A percentile compares a stretch with the other conserved stretches of the same genome.
These are phyloP conservation scores for Dimocarpus longan DNA, from an alignment of 345 rosid species.

Conservation along the genomic window DNA sequence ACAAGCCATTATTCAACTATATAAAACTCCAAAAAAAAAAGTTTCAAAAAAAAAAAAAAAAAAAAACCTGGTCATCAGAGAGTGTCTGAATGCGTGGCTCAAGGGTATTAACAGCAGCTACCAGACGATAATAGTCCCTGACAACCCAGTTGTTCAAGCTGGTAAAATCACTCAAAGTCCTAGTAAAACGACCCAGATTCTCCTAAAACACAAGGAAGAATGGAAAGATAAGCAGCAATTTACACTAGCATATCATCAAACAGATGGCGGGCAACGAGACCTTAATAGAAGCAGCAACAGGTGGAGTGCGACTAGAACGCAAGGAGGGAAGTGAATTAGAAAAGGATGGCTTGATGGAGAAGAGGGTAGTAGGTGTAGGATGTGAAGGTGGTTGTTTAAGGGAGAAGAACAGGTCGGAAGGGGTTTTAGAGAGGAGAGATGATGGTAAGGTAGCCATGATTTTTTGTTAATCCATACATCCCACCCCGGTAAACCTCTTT, in stretches of 20 bases:
- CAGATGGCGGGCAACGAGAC: constrained; percentile 44
- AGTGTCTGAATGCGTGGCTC: constrained; percentile 61
- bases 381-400: constrained; percentile 32
- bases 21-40: background rate
- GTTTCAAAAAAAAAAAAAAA: constrained; percentile 14
- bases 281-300: constrained; percentile 48
- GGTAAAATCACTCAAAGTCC: constrained; percentile 50
- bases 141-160: constrained; percentile 92
- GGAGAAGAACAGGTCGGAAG: constrained; percentile 27
- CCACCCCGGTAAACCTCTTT: too few relatives aligned
- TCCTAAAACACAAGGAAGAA: constrained; percentile 34
- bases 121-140: constrained; percentile 81
- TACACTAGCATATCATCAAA: constrained; percentile 51
- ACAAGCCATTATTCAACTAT: constrained; percentile 8
- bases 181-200: constrained; percentile 46
- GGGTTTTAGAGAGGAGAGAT: constrained; percentile 22
- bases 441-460: constrained; percentile 43
- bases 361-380: constrained; percentile 11
- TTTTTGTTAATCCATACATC: too few relatives aligned
- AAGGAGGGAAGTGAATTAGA: constrained; percentile 26
- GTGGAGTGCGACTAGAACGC: constrained; percentile 5
- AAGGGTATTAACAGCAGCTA: constrained; percentile 60
- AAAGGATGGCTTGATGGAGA: constrained; percentile 27
- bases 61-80: constrained; percentile 78
- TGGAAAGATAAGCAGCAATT: background rate